Conservation (phyloP, 441 rosid species). For the Gossypium aridum region DNA sequence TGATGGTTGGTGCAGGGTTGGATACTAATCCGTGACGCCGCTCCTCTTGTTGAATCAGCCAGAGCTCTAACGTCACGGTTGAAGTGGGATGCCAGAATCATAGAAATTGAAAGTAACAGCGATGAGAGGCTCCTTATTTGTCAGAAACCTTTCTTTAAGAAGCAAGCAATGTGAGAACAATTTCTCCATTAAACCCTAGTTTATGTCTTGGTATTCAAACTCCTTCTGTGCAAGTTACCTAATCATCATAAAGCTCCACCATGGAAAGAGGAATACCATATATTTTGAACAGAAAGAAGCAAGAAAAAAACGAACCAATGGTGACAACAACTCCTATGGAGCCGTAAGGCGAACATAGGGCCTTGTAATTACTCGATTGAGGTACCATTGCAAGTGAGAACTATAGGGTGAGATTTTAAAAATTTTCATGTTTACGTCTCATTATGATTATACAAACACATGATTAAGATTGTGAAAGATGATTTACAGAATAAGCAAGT, state of each 20-base stretch:
- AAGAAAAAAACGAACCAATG: constrained; percentile 22
- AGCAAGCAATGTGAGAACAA: constrained; percentile 42
- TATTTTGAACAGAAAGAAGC: constrained; percentile 42
- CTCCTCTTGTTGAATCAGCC: constrained; percentile 60
- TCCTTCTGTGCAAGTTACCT: constrained; percentile 29
- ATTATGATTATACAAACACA: constrained; percentile 32
- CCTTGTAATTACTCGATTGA: constrained; percentile 37
- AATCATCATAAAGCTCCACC: constrained; percentile 30
- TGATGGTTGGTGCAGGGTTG: constrained; percentile 67
- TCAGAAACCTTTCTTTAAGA: constrained; percentile 83
- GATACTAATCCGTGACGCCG: constrained; percentile 81
- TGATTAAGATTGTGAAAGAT: constrained; percentile 65
- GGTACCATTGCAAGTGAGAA: constrained; percentile 21
- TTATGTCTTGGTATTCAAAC: constrained; percentile 19
- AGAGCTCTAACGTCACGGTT: constrained; percentile 58
- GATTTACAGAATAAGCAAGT: constrained; percentile 54
- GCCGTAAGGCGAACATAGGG: constrained; percentile 19
- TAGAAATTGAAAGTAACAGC: constrained; percentile 75
- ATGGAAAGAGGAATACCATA: constrained; percentile 8
- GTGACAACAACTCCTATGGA: constrained; percentile 15
- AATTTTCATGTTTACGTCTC: constrained; percentile 24
- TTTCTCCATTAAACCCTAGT: constrained; percentile 1
- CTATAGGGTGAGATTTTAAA: constrained; percentile 27
- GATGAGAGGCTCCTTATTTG: constrained; percentile 89
- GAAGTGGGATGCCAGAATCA: constrained; percentile 94